A percentile compares a stretch with the other conserved stretches of the same genome.
Conservation (phyloP, 164 flowering plant genomes). For the Aristolochia californica region DNA sequence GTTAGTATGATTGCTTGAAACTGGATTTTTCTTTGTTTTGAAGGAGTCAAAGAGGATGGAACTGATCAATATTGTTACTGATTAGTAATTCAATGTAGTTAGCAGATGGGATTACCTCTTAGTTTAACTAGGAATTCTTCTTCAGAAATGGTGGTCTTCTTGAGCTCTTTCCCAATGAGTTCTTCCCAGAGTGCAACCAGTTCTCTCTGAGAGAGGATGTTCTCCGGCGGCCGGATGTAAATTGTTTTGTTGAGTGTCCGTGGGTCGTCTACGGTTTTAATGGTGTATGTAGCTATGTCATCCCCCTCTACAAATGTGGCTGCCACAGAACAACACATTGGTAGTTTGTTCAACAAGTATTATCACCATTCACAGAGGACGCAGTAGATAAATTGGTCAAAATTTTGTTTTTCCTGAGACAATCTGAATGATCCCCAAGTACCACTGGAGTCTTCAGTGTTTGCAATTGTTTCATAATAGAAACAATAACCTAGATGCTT, state of each 20-base stretch:
- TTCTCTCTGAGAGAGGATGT: slow-evolving; percentile 53
- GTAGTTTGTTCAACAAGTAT: not conserved
- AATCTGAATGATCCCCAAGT: no score
- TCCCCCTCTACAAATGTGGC: slow-evolving; percentile 53
- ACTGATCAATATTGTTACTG: no score
- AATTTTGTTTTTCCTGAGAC: no score
- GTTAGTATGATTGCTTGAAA: no score
- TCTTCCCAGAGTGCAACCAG: slow-evolving; percentile 60
- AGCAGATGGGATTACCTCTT: slow-evolving; percentile 24
- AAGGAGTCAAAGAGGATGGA: no score
- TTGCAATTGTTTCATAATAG: no score
- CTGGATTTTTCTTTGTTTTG: no score
- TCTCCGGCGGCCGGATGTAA: slow-evolving; percentile 48
- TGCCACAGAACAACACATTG: slow-evolving; percentile 11
- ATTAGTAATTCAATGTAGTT: no score
- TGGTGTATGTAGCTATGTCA: slow-evolving; percentile 54
- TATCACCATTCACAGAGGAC: no score
- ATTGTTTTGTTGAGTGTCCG: slow-evolving; percentile 58
- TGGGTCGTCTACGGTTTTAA: slow-evolving; percentile 56
- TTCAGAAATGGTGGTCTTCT: slow-evolving; percentile 25
- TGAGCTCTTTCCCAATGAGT: slow-evolving; percentile 33
- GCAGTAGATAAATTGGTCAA: no score
- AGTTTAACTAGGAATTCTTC: slow-evolving; percentile 32
- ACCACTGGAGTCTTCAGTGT: no score
- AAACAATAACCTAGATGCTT: no score